Percentiles rank a stretch among this genome's conserved stretches.
phyloP scores from a whole-genome alignment of 306 rosid species.

The Sicyos baderoa region DNA sequence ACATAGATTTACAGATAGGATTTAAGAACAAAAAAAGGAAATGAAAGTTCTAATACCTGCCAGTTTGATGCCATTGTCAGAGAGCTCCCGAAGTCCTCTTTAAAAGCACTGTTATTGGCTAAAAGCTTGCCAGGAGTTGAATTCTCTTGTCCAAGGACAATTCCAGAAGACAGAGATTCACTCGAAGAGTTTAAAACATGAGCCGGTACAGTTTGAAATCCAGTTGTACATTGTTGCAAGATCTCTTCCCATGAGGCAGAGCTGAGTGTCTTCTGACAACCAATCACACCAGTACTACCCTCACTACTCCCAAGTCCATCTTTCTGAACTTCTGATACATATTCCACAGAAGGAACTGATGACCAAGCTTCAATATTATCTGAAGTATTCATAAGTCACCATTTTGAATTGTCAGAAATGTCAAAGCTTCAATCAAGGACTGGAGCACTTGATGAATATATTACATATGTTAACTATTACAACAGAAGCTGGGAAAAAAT shows the following conservation, averaged over 20 bases:
- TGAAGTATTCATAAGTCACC: constrained; percentile 12
- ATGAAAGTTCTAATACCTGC: constrained; percentile 44
- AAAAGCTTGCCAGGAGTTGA: constrained; percentile 26
- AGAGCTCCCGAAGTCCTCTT: constrained; percentile 37
- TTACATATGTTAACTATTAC: not conserved
- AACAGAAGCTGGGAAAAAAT: not conserved
- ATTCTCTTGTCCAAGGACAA: constrained; percentile 37
- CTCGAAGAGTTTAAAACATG: constrained; percentile 35
- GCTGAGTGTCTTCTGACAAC: constrained; percentile 40
- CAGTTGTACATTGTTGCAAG: constrained; percentile 39
- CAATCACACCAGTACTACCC: constrained; percentile 24
- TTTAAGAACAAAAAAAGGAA: constrained; percentile 5
- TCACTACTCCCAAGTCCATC: constrained; percentile 36
- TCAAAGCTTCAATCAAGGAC: constrained; percentile 20
- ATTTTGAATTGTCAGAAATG: constrained; percentile 18
- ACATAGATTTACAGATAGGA: not conserved
- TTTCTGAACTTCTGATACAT: constrained; percentile 34
- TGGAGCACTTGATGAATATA: not conserved
- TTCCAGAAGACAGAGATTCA: constrained; percentile 36
- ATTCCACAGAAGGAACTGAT: constrained; percentile 44
- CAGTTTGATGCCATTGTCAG: constrained; percentile 44
- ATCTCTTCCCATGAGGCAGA: constrained; percentile 55
- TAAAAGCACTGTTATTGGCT: constrained; percentile 26
- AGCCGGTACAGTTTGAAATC: constrained; percentile 41
- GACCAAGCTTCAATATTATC: constrained; percentile 39